Percentiles rank a stretch among this genome's conserved stretches.
These are phyloP conservation scores for Ogataea paraovalis DNA, from an alignment of 805 yeast genomes.

Conservation along the genomic window DNA sequence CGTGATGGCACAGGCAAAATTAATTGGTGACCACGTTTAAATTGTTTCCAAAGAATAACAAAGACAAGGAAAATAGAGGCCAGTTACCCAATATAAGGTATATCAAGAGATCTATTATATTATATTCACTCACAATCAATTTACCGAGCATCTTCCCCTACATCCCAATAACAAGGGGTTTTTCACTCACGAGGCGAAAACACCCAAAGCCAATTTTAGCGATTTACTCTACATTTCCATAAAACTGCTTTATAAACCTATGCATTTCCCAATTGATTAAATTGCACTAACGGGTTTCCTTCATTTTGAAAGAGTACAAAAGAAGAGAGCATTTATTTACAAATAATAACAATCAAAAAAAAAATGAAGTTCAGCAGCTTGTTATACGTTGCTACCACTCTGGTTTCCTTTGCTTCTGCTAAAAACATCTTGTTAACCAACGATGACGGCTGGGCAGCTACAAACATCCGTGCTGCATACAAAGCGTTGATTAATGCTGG, in stretches of 20 bases:
- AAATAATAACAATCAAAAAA: neutral
- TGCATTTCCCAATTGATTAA: neutral
- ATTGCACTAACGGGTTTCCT: neutral
- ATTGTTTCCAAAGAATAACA: neutral
- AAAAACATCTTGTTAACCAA: slow-evolving; percentile 48
- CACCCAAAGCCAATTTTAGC: too few species aligned
- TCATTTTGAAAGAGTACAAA: too few species aligned
- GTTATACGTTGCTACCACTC: slow-evolving; percentile 7
- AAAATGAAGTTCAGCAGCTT: slow-evolving; percentile 11
- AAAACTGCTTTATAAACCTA: neutral
- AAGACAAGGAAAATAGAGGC: neutral
- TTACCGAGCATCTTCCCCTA: too few species aligned
- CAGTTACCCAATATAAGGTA: too few species aligned
- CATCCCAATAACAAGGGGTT: too few species aligned
- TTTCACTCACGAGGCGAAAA: too few species aligned
- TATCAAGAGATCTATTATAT: too few species aligned
- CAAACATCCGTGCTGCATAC: slow-evolving; percentile 55
- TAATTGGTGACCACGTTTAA: neutral
- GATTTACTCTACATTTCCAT: too few species aligned
- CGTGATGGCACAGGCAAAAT: too few species aligned
- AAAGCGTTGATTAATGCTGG: slow-evolving; percentile 44
- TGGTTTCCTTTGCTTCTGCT: slow-evolving; percentile 19
- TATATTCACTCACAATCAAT: too few species aligned
- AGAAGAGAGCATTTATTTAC: neutral
- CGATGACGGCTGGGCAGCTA: slow-evolving; percentile 56